Evolutionary conservation across 1,284 basidiomycete genomes (phyloP).

Genomic region (Pseudozyma sp.): DNA sequence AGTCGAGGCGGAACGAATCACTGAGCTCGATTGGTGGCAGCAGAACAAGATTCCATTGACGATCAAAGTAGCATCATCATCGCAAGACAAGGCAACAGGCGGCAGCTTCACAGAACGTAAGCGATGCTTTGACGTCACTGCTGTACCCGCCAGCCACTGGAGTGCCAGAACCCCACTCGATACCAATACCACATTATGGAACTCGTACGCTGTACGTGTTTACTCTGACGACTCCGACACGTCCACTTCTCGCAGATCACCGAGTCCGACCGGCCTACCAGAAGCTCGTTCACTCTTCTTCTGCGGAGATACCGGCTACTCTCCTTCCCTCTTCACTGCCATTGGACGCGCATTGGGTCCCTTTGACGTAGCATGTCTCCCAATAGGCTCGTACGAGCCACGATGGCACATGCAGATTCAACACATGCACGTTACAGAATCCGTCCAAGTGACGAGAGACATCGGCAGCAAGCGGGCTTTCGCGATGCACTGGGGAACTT

Average conservation of each 20-base stretch:
- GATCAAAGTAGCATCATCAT: conserved; percentile 28
- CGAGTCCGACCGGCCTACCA: conserved; percentile 2
- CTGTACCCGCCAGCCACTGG: conserved; percentile 70
- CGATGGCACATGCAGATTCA: conserved; percentile 61
- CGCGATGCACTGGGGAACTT: conserved; percentile 72
- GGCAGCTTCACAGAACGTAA: conserved; percentile 1
- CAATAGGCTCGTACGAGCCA: conserved; percentile 70
- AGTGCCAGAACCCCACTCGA: conserved; percentile 71
- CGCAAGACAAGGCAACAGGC: not conserved
- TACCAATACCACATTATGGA: conserved; percentile 71
- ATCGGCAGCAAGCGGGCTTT: conserved; percentile 55
- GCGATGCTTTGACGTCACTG: conserved; percentile 41
- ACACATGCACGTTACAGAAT: conserved; percentile 57
- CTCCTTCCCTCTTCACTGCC: conserved; percentile 69
- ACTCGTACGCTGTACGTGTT: conserved; percentile 55
- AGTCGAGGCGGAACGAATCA: conserved; percentile 41
- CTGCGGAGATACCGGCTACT: conserved; percentile 70
- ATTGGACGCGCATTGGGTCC: conserved; percentile 71
- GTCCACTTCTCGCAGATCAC: conserved; percentile 1
- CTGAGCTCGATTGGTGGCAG: conserved; percentile 69
- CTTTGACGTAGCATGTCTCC: conserved; percentile 71
- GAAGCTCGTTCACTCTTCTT: conserved; percentile 65
- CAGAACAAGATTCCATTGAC: conserved; percentile 16
- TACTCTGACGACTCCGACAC: conserved; percentile 9
- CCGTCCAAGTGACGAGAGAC: conserved; percentile 54